These are phyloP conservation scores for Geranomyces michiganensis DNA, from an alignment of 192 early-diverging fungal species.

Conservation along the genomic window DNA sequence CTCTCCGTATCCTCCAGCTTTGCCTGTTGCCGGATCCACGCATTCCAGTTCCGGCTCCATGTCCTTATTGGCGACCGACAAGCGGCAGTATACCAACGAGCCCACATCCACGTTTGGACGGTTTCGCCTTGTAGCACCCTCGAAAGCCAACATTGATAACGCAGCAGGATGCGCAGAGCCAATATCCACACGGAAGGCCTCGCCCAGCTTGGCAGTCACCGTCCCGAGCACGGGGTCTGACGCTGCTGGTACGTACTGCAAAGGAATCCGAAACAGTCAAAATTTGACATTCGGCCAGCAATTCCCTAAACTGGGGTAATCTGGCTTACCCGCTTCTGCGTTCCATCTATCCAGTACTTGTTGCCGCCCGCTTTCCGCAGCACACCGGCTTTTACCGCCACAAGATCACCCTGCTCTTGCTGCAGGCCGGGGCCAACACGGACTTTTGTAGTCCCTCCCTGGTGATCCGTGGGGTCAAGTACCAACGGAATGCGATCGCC, in stretches of 20 bases:
- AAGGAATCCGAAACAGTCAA: neutral
- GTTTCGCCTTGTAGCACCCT: constrained; percentile 91
- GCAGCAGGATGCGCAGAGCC: constrained; percentile 85
- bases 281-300: neutral
- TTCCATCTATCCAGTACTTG: constrained; percentile 79
- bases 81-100: constrained; percentile 78
- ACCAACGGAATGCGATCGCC: constrained; percentile 26
- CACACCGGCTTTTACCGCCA: constrained; percentile 75
- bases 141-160: constrained; percentile 83
- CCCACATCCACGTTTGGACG: constrained; percentile 80
- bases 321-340: constrained; percentile 76
- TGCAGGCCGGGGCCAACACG: constrained; percentile 81
- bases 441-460: constrained; percentile 34
- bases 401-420: constrained; percentile 65
- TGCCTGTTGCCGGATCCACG: constrained; percentile 75
- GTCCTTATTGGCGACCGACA: constrained; percentile 86
- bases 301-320: neutral
- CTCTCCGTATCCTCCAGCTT: constrained; percentile 90
- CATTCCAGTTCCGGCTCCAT: constrained; percentile 99
- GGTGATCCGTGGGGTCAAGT: neutral
- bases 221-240: constrained; percentile 90
- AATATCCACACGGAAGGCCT: constrained; percentile 90
- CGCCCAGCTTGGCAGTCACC: constrained; percentile 63
- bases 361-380: constrained; percentile 61
- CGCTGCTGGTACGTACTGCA: constrained; percentile 82